Percentiles rank a stretch among this genome's conserved stretches.
Conservation (phyloP, 306 rosid species). For the Arachis hypogaea region DNA sequence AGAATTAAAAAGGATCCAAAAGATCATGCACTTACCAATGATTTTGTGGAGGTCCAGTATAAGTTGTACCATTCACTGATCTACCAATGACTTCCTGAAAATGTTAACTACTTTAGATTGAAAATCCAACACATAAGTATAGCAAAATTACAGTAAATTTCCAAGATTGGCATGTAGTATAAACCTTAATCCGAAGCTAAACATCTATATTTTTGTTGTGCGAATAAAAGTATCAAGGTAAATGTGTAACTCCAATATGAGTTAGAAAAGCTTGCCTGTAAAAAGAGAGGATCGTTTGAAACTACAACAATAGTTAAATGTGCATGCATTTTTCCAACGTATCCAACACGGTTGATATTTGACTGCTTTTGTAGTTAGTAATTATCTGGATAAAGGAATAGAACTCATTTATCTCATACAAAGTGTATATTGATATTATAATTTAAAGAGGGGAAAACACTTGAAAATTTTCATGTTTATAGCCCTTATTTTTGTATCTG, state of each 20-base stretch:
- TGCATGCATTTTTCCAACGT: constrained; percentile 86
- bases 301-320: constrained; percentile 93
- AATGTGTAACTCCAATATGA: background rate
- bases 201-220: background rate
- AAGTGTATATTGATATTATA: constrained; percentile 23
- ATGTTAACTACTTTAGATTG: constrained; percentile 22
- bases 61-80: constrained; percentile 89
- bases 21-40: constrained; percentile 64
- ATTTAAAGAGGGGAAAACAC: background rate
- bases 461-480: constrained; percentile 16
- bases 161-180: background rate
- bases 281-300: constrained; percentile 79
- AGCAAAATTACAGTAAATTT: background rate
- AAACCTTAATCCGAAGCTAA: background rate
- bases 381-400: constrained; percentile 54
- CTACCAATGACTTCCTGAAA: constrained; percentile 88
- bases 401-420: constrained; percentile 36
- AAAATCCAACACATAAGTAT: background rate
- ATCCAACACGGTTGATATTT: constrained; percentile 80
- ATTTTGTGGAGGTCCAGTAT: constrained; percentile 95
- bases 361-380: constrained; percentile 69
- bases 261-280: constrained; percentile 66
- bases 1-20: background rate
- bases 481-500: constrained; percentile 59
- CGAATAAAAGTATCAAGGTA: constrained; percentile 11